These are phyloP conservation scores for Citrullus amarus DNA, from an alignment of 306 rosid species.

Conservation along the genomic window DNA sequence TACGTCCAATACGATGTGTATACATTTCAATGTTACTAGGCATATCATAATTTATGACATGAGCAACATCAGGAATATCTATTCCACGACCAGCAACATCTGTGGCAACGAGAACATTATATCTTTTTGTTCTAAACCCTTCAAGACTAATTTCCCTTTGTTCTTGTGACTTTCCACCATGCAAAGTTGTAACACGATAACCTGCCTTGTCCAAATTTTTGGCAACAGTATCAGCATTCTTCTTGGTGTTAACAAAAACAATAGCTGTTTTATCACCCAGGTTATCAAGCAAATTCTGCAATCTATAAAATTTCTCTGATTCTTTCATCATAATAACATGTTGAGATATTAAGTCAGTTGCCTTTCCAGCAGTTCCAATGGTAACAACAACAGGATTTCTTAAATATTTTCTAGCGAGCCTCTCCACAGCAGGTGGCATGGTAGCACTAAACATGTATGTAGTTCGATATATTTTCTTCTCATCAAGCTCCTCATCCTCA, in stretches of 20 bases:
- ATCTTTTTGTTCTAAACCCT: slow-evolving; percentile 81
- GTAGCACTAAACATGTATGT: slow-evolving; percentile 94
- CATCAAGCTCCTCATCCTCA: slow-evolving; percentile 86
- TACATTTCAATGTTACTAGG: slow-evolving; percentile 82
- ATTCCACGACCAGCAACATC: slow-evolving; percentile 97
- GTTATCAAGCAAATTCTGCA: slow-evolving; percentile 38
- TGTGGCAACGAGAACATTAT: slow-evolving; percentile 80
- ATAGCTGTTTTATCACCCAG: slow-evolving; percentile 44
- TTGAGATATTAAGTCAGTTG: slow-evolving; percentile 75
- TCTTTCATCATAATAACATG: slow-evolving; percentile 53
- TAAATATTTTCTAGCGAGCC: slow-evolving; percentile 72
- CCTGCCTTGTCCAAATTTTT: slow-evolving; percentile 44
- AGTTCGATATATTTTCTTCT: slow-evolving; percentile 74
- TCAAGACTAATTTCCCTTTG: slow-evolving; percentile 87
- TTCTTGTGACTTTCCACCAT: slow-evolving; percentile 86
- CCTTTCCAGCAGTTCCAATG: slow-evolving; percentile 78
- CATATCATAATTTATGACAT: slow-evolving; percentile 81
- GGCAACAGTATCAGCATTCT: slow-evolving; percentile 36
- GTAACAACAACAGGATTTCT: slow-evolving; percentile 92
- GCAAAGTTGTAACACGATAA: slow-evolving; percentile 76
- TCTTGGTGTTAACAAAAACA: slow-evolving; percentile 47
- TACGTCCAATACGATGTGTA: slow-evolving; percentile 83
- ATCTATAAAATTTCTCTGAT: slow-evolving; percentile 27
- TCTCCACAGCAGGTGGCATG: slow-evolving; percentile 86
- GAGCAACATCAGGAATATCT: slow-evolving; percentile 92